These are phyloP conservation scores for Mallotus nudiflorus DNA, from an alignment of 345 rosid species.

Conservation along the genomic window DNA sequence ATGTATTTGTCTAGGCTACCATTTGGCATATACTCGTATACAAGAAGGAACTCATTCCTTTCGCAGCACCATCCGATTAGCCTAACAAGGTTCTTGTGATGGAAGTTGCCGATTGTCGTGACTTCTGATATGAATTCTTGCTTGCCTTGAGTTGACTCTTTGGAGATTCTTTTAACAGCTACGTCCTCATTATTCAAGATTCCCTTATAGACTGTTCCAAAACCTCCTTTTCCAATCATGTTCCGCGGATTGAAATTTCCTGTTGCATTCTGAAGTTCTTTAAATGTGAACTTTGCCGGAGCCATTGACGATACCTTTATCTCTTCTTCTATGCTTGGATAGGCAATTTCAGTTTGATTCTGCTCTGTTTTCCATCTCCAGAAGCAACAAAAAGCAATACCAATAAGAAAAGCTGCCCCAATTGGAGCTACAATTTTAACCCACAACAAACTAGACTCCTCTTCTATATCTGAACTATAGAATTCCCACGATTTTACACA, in stretches of 20 bases:
- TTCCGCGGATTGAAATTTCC: conserved; percentile 42
- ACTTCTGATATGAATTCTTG: conserved; percentile 77
- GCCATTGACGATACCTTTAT: conserved; percentile 43
- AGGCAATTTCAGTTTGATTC: conserved; percentile 27
- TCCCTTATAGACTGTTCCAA: conserved; percentile 76
- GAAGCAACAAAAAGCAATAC: conserved; percentile 13
- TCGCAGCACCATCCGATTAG: conserved; percentile 87
- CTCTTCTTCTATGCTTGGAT: conserved; percentile 50
- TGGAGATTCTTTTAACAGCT: conserved; percentile 65
- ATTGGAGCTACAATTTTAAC: conserved; percentile 31
- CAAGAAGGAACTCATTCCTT: conserved; percentile 49
- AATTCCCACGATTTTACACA: conserved; percentile 65
- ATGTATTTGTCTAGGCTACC: conserved; percentile 65
- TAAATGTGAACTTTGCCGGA: conserved; percentile 53
- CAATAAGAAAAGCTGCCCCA: conserved; percentile 12
- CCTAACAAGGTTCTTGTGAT: conserved; percentile 66
- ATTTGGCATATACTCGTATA: conserved; percentile 69
- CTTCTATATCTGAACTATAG: conserved; percentile 28
- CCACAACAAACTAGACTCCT: conserved; percentile 20
- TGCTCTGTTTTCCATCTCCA: conserved; percentile 26
- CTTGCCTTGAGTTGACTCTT: conserved; percentile 67
- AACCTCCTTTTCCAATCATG: conserved; percentile 74
- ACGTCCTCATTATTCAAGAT: conserved; percentile 46
- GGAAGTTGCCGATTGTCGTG: conserved; percentile 66
- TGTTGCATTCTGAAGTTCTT: conserved; percentile 58